phyloP scores from a whole-genome alignment of 2,329 filamentous ascomycete species.

The Setomelanomma holmii region DNA sequence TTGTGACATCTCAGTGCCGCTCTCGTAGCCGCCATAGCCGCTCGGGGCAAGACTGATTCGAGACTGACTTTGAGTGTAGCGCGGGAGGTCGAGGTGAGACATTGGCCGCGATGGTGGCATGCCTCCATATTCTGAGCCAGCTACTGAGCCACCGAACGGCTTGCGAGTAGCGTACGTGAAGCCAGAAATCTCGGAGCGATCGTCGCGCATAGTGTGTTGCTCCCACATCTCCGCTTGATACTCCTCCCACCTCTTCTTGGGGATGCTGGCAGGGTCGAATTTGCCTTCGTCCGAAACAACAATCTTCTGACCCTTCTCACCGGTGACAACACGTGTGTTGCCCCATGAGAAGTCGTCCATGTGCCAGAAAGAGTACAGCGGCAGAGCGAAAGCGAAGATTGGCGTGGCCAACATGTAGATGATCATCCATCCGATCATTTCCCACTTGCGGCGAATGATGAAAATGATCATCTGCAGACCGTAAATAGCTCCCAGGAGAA shows the following conservation, averaged over 20 bases:
- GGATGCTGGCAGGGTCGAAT: constrained; percentile 91
- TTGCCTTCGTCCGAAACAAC: constrained; percentile 97
- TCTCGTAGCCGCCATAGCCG: constrained; percentile 55
- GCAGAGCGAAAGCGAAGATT: constrained; percentile 87
- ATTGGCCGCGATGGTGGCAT: constrained; percentile 61
- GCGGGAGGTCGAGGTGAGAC: constrained; percentile 66
- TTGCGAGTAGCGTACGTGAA: constrained; percentile 90
- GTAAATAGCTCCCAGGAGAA: constrained; percentile 93
- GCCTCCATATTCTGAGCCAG: constrained; percentile 70
- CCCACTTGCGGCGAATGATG: constrained; percentile 95
- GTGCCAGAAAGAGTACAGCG: constrained; percentile 96
- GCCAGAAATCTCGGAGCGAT: constrained; percentile 89
- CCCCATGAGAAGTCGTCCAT: constrained; percentile 99
- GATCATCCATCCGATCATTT: constrained; percentile 99
- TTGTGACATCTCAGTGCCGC: constrained; percentile 66
- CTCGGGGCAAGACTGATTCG: constrained; percentile 66
- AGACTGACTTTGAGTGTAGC: constrained; percentile 50
- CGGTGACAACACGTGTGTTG: constrained; percentile 96
- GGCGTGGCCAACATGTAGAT: constrained; percentile 92
- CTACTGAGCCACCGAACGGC: constrained; percentile 58
- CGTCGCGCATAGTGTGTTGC: constrained; percentile 81
- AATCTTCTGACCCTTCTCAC: constrained; percentile 90
- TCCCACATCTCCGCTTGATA: constrained; percentile 99
- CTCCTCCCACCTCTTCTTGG: constrained; percentile 99
- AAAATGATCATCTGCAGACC: constrained; percentile 97